A percentile compares a stretch with the other conserved stretches of the same genome.
Conservation (phyloP, 1,284 basidiomycete genomes). For the Pholiota adiposa region DNA sequence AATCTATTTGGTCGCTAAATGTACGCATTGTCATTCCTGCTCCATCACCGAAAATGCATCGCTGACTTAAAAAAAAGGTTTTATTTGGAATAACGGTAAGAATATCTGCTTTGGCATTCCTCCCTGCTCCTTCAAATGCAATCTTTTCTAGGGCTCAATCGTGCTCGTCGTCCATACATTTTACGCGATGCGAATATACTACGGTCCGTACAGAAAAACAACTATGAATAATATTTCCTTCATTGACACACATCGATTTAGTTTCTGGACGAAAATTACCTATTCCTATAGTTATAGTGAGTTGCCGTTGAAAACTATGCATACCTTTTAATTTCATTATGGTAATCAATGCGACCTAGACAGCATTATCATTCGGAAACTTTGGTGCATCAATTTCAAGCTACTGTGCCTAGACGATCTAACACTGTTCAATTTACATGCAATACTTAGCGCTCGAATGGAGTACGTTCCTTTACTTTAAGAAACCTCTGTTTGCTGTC, state of each 20-base stretch:
- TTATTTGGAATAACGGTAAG: constrained; percentile 4
- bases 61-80: background rate
- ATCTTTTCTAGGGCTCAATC: background rate
- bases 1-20: background rate
- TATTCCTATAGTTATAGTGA: constrained; percentile 7
- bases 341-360: too few species aligned
- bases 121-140: background rate
- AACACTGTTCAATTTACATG: too few species aligned
- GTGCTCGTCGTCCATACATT: constrained; percentile 5
- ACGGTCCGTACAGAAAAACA: background rate
- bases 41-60: background rate
- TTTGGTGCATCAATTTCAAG: too few species aligned
- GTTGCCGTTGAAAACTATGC: background rate
- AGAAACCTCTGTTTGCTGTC: too few species aligned
- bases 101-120: background rate
- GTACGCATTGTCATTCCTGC: background rate
- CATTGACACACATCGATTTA: background rate
- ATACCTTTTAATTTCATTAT: background rate
- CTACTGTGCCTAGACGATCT: too few species aligned
- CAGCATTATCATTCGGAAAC: too few species aligned
- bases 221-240: background rate
- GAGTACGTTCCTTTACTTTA: too few species aligned
- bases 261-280: background rate
- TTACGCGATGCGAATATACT: constrained; percentile 2
- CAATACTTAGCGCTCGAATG: too few species aligned